These are phyloP conservation scores for Salpingoeca rosetta DNA, from an alignment of 78 protist genomes.

Conservation along the genomic window DNA sequence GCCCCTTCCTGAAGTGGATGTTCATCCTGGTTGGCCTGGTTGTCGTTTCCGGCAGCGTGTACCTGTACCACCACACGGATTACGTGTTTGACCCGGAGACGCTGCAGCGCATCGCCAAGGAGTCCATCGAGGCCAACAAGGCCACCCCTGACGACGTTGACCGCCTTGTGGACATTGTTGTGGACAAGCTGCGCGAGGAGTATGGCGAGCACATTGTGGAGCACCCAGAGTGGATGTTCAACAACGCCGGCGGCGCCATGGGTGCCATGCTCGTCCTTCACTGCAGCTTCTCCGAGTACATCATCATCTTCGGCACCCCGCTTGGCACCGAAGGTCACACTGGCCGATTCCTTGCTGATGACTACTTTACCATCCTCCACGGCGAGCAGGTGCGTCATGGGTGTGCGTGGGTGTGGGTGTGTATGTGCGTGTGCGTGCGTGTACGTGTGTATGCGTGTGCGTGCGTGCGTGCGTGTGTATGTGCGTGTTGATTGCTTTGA, in stretches of 20 bases:
- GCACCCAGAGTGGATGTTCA: constrained; percentile 14
- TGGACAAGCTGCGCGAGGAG: neutral
- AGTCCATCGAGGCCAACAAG: neutral
- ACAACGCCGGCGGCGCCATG: constrained; percentile 36
- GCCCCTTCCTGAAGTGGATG: no score
- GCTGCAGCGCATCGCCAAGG: neutral
- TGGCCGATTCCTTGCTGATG: constrained; percentile 36
- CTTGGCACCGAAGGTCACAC: constrained; percentile 35
- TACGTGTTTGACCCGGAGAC: neutral
- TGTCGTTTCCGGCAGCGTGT: neutral
- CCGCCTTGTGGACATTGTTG: neutral
- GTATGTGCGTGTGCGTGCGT: no score
- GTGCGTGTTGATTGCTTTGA: no score
- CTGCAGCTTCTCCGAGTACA: neutral
- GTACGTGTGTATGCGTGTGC: no score
- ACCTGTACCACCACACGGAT: neutral
- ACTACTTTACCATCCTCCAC: constrained; percentile 21
- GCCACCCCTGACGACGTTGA: neutral
- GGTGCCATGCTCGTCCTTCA: constrained; percentile 8
- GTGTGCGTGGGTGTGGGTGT: neutral
- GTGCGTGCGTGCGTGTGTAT: no score
- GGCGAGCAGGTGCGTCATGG: constrained; percentile 15
- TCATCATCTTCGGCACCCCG: constrained; percentile 34
- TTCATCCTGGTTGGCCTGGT: neutral
- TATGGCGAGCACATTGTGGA: neutral